Percentiles rank a stretch among this genome's conserved stretches.
Evolutionary conservation across 805 yeast genomes (phyloP).

Genomic region (Candida fluviatilis): DNA sequence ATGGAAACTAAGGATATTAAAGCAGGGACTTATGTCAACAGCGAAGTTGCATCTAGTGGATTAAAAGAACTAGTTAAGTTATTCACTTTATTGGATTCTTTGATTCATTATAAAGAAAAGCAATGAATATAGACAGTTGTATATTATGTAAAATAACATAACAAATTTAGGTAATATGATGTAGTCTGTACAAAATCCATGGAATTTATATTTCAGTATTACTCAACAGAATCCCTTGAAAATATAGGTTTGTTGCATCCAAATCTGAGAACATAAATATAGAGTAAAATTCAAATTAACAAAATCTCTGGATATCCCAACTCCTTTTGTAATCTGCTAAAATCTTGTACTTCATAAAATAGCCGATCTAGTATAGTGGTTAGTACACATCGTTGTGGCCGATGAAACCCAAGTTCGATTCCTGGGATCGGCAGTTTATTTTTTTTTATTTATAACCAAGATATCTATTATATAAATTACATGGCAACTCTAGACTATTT

Average conservation of each 20-base stretch:
- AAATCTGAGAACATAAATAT: too few relatives aligned
- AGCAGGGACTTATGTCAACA: slow-evolving; percentile 11
- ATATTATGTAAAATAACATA: not conserved
- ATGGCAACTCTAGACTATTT: slow-evolving; percentile 11
- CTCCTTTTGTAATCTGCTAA: not conserved
- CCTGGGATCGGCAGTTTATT: slow-evolving; percentile 45
- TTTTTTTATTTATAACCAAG: too few relatives aligned
- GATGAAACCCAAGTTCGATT: slow-evolving; percentile 49
- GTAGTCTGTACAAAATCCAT: too few relatives aligned
- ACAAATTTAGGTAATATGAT: too few relatives aligned
- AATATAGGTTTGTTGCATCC: too few relatives aligned
- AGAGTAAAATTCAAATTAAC: too few relatives aligned
- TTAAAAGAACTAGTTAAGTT: slow-evolving; percentile 52
- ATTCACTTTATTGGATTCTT: slow-evolving; percentile 49
- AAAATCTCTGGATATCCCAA: too few relatives aligned
- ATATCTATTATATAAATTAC: too few relatives aligned
- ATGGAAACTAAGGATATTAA: slow-evolving; percentile 18
- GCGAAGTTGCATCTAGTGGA: slow-evolving; percentile 28
- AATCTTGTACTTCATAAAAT: not conserved
- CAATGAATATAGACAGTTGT: slow-evolving; percentile 1
- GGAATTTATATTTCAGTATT: too few relatives aligned
- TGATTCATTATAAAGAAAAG: slow-evolving; percentile 19
- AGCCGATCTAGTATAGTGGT: slow-evolving; percentile 50
- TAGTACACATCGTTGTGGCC: slow-evolving; percentile 49
- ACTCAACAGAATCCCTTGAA: too few relatives aligned